phyloP scores from a whole-genome alignment of 441 rosid genomes.

The Arabidopsis lyrata region DNA sequence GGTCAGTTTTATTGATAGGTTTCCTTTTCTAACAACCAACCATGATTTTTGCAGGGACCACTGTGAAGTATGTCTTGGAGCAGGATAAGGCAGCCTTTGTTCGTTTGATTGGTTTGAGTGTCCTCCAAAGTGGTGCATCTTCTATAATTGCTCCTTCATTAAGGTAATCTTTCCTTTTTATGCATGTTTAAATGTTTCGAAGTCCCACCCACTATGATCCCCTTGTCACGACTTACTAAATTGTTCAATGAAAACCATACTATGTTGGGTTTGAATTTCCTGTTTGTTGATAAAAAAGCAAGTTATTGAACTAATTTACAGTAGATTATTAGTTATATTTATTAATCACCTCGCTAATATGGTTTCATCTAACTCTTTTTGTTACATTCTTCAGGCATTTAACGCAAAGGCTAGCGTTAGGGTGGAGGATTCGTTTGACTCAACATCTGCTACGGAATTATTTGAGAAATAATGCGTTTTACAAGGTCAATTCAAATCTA shows the following conservation, averaged over 20 bases:
- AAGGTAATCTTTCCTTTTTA: conserved; percentile 55
- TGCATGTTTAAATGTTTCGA: conserved; percentile 9
- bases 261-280: conserved; percentile 8
- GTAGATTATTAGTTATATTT: conserved; percentile 21
- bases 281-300: conserved; percentile 9
- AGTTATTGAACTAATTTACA: conserved; percentile 13
- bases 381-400: conserved; percentile 65
- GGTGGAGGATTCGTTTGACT: conserved; percentile 97
- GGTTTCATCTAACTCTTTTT: conserved; percentile 21
- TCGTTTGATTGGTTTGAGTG: conserved; percentile 86
- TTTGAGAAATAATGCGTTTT: conserved; percentile 93
- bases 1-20: conserved; percentile 18
- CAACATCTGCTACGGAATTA: conserved; percentile 88
- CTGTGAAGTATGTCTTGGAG: conserved; percentile 96
- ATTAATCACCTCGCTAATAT: conserved; percentile 8
- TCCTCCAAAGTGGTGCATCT: conserved; percentile 96
- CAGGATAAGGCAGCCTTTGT: conserved; percentile 90
- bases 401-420: conserved; percentile 91
- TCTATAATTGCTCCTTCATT: conserved; percentile 95
- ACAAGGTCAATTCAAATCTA: conserved; percentile 69
- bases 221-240: neutral
- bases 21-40: conserved; percentile 8
- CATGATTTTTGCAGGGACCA: conserved; percentile 71
- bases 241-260: conserved; percentile 2
- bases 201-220: conserved; percentile 18